These are phyloP conservation scores for Ceratocystis eucalypticola DNA, from an alignment of 2,329 filamentous ascomycete genomes.

Conservation along the genomic window DNA sequence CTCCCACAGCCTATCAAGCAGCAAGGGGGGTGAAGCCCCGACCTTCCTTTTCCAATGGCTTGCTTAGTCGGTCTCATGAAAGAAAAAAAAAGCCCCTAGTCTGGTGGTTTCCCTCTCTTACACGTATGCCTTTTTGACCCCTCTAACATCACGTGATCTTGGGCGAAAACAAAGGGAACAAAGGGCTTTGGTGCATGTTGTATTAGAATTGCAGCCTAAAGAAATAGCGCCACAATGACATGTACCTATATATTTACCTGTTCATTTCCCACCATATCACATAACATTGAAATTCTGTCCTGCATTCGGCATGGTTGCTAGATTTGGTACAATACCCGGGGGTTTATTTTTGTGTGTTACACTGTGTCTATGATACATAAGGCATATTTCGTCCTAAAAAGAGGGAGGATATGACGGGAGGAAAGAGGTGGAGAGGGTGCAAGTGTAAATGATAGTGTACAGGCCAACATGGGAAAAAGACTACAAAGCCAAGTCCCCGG, in stretches of 20 bases:
- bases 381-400: constrained; percentile 12
- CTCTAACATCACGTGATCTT: constrained; percentile 5
- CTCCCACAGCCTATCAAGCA: not conserved
- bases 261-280: not conserved
- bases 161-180: not conserved
- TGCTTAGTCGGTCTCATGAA: no score
- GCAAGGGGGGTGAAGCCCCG: not conserved
- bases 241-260: no score
- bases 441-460: constrained; percentile 11
- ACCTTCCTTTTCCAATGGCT: not conserved
- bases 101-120: not conserved
- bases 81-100: not conserved
- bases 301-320: not conserved
- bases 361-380: constrained; percentile 19
- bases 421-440: not conserved
- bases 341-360: constrained; percentile 17
- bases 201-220: not conserved
- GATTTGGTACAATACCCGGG: constrained; percentile 9
- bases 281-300: not conserved
- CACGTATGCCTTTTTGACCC: not conserved
- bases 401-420: not conserved
- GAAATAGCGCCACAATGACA: not conserved
- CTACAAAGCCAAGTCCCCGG: not conserved
- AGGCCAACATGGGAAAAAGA: not conserved
- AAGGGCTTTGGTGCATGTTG: not conserved